Evolutionary conservation across 2,329 filamentous ascomycete species (phyloP).

Genomic region (Hypoxylon sp.): DNA sequence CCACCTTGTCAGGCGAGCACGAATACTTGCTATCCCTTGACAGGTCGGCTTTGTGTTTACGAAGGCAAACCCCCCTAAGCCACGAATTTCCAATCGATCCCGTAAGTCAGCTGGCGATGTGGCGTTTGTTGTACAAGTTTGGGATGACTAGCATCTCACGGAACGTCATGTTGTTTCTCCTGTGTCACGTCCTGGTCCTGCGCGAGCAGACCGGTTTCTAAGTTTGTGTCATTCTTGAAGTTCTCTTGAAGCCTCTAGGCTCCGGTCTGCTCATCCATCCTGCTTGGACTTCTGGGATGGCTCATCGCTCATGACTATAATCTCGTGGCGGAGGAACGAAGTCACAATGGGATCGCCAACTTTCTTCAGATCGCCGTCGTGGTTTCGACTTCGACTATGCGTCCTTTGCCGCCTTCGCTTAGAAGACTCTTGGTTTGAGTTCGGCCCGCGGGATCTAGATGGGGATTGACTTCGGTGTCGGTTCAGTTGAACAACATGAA

Average conservation of each 20-base stretch:
- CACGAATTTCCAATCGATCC: constrained; percentile 4
- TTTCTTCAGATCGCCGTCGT: constrained; percentile 37
- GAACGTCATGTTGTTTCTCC: constrained; percentile 21
- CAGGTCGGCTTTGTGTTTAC: constrained; percentile 1
- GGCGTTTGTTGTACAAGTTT: constrained; percentile 30
- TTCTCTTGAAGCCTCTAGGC: not conserved
- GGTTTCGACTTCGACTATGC: constrained; percentile 52
- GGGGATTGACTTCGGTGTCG: constrained; percentile 59
- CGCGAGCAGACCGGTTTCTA: constrained; percentile 4
- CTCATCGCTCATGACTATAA: constrained; percentile 38
- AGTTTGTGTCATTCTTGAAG: constrained; percentile 6
- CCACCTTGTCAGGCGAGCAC: not conserved
- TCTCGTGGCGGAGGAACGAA: constrained; percentile 45
- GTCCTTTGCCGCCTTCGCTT: constrained; percentile 54
- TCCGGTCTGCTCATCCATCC: constrained; percentile 23
- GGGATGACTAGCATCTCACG: constrained; percentile 13
- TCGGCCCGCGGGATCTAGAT: constrained; percentile 52
- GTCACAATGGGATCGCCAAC: constrained; percentile 25
- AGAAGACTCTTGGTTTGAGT: constrained; percentile 39
- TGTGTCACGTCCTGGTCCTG: constrained; percentile 12
- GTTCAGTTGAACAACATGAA: constrained; percentile 56
- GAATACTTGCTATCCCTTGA: not conserved
- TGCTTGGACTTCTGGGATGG: constrained; percentile 35
- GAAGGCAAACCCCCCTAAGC: constrained; percentile 11
- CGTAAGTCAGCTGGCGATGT: constrained; percentile 16